Base-by-base conservation (phyloP, 2,329 filamentous ascomycete species). In the Ophiostoma montium region DNA sequence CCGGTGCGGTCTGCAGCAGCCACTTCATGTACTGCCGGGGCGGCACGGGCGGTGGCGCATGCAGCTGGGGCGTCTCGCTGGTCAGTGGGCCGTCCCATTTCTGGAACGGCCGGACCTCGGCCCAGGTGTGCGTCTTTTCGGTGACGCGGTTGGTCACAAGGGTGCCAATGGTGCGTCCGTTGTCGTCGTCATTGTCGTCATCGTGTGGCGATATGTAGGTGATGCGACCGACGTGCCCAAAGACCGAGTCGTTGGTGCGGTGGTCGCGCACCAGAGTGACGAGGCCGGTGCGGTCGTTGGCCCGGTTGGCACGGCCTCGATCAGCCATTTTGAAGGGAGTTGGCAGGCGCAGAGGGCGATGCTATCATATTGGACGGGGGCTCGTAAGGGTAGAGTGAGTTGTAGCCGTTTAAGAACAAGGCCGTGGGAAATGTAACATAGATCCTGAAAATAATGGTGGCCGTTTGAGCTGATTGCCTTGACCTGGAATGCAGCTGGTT, bases 211-310 rank as follows among this genome's bases (percentile, higher is more conserved):
- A 53, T 50, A 63, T 56, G 55, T 78, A 79, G 7, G 62, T 61
- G 38, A 70, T 59, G 50, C 66, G 63, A 52, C 75, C 75, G 51
- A 72, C 65, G 57, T 76, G 71, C 61, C 75, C 75, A 56, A 70
- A 71, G 48, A 69, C 65, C 47, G 76, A 65, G 63, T 72, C 66
- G 56, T 63, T 66, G 35, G 65, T 59, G 36, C 65, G 61, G 48
- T 62, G 63, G 50, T 74, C 52, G 5, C 46, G 48, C 12, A 56
- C 52, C 16, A 55, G 39, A 15, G 50, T 49, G 32, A 49, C 36
- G 2, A 50, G 10, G 18, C 27, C 12, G 16, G 42, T 5, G 19
- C 13, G 31, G 5, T 42, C 27, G 32, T 33, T 4, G 23, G 23
- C 23, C 4, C 3, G 30, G 38, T 35, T 13, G 44, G n/a, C 16